Percentiles rank a stretch among this genome's conserved stretches.
phyloP scores from a whole-genome alignment of 2,329 filamentous ascomycete species.

The Acephala macrosclerotiorum region DNA sequence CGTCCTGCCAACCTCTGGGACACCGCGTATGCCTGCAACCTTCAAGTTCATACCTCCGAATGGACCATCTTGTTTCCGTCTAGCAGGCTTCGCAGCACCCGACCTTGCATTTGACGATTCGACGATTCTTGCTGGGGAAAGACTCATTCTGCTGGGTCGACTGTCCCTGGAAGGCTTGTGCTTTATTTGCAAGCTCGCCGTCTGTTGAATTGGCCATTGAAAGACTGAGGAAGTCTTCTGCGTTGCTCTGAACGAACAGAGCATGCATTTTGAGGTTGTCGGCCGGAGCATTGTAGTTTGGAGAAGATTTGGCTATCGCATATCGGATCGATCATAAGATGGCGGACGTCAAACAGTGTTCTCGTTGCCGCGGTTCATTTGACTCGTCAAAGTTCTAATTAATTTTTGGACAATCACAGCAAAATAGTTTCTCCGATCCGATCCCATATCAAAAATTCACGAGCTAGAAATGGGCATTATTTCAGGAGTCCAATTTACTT shows the following conservation, averaged over 20 bases:
- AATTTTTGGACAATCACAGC: no score
- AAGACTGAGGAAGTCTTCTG: constrained; percentile 18
- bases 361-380: no score
- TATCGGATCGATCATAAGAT: constrained; percentile 4
- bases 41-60: constrained; percentile 67
- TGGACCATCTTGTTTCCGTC: constrained; percentile 56
- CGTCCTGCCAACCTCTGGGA: constrained; percentile 41
- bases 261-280: constrained; percentile 37
- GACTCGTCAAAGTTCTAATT: no score
- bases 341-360: background rate
- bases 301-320: constrained; percentile 18
- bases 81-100: constrained; percentile 39
- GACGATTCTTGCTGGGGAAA: constrained; percentile 37
- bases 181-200: constrained; percentile 39
- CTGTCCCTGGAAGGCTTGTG: constrained; percentile 28
- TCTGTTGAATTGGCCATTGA: constrained; percentile 34
- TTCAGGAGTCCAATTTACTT: no score
- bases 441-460: no score
- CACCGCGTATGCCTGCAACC: constrained; percentile 52
- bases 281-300: constrained; percentile 38
- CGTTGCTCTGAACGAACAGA: constrained; percentile 39
- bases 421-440: no score
- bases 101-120: constrained; percentile 22
- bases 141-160: constrained; percentile 39
- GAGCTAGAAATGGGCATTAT: no score